A percentile compares a stretch with the other conserved stretches of the same genome.
Evolutionary conservation across 768 basidiomycete genomes (phyloP).

Genomic region (Steccherinum ochraceum): DNA sequence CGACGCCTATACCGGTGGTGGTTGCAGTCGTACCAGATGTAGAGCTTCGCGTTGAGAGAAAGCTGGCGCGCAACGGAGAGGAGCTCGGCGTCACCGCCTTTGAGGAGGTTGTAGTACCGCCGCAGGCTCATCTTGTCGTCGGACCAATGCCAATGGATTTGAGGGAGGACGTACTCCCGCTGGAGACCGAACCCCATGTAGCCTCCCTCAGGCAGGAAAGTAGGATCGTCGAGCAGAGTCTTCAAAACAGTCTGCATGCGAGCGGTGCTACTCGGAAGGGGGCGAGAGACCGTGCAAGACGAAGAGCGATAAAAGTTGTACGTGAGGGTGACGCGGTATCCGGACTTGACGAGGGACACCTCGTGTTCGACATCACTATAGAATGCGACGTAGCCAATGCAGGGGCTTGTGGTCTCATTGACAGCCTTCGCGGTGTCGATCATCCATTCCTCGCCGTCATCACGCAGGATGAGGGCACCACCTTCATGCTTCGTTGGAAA

Average conservation of each 20-base stretch:
- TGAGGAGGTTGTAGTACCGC: slow-evolving; percentile 2
- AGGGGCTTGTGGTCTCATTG: slow-evolving; percentile 5
- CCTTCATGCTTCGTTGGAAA: slow-evolving; percentile 42
- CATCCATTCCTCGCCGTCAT: slow-evolving; percentile 23
- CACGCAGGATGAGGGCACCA: slow-evolving; percentile 32
- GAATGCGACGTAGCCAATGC: slow-evolving; percentile 34
- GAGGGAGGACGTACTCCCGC: slow-evolving; percentile 27
- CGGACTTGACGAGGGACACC: slow-evolving; percentile 33
- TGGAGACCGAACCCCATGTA: slow-evolving; percentile 33
- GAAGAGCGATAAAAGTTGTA: slow-evolving; percentile 31
- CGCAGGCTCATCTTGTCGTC: neutral
- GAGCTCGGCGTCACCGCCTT: slow-evolving; percentile 10
- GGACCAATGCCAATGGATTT: neutral
- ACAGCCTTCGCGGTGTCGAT: slow-evolving; percentile 31
- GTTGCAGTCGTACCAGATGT: neutral
- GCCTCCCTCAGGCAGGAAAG: slow-evolving; percentile 34
- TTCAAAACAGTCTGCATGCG: slow-evolving; percentile 12
- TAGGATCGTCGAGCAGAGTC: slow-evolving; percentile 24
- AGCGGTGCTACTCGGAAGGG: slow-evolving; percentile 2
- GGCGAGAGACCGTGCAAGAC: neutral
- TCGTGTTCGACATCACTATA: slow-evolving; percentile 42
- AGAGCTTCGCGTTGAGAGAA: neutral
- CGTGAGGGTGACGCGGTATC: slow-evolving; percentile 38
- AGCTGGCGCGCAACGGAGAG: neutral
- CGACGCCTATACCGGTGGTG: neutral